Evolutionary conservation across 2,329 filamentous ascomycete genomes (phyloP).

Genomic region (Pleoardoris graminearum): DNA sequence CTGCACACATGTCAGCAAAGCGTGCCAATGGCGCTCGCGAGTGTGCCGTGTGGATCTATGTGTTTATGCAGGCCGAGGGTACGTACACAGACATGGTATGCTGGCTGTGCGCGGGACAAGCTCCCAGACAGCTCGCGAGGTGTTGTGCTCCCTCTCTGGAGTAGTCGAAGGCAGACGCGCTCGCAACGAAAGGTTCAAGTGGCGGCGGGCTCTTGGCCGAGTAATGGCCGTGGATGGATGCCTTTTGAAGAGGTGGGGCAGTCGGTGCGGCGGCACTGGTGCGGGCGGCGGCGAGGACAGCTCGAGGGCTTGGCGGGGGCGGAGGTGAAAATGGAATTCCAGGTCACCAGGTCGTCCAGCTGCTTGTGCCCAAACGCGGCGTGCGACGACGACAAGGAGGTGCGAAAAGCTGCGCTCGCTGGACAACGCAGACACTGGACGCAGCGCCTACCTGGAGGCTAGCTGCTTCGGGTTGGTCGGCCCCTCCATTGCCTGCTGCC

Average conservation of each 20-base stretch:
- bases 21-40: background rate
- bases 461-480: too few relatives aligned
- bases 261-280: constrained; percentile 11
- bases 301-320: background rate
- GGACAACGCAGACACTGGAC: background rate
- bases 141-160: constrained; percentile 25
- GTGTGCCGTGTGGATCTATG: background rate
- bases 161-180: constrained; percentile 18
- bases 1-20: background rate
- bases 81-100: constrained; percentile 63
- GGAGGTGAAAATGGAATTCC: background rate
- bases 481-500: too few relatives aligned
- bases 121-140: constrained; percentile 36
- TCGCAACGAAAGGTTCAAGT: constrained; percentile 11
- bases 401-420: background rate
- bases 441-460: too few relatives aligned
- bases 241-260: constrained; percentile 42
- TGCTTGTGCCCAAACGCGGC: too few relatives aligned
- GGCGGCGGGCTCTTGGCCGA: constrained; percentile 16
- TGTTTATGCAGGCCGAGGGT: background rate
- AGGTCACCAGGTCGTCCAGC: background rate
- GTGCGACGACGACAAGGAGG: background rate
- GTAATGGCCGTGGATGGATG: constrained; percentile 29
- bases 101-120: constrained; percentile 40
- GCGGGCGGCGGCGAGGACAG: background rate